Percentiles rank a stretch among this genome's conserved stretches.
Conservation (phyloP, 805 yeast species). For the Monosporozyma siamensis region DNA sequence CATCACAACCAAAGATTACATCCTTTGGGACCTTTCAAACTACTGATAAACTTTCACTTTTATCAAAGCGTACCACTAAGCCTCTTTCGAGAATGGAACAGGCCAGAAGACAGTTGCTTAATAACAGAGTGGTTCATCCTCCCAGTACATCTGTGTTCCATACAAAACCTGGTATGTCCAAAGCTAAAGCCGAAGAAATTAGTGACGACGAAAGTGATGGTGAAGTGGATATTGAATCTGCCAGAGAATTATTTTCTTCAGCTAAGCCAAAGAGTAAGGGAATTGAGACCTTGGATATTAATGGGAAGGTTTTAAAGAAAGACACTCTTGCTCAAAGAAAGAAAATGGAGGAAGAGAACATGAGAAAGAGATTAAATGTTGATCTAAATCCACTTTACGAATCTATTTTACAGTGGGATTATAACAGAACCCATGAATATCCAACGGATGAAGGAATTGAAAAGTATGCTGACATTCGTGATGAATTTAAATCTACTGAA, state of each 20-base stretch:
- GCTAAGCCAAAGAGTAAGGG: slow-evolving; percentile 25
- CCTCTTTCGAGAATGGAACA: slow-evolving; percentile 33
- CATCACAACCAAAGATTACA: slow-evolving; percentile 31
- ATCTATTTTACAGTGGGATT: slow-evolving; percentile 70
- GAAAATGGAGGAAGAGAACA: slow-evolving; percentile 58
- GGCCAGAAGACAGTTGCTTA: slow-evolving; percentile 29
- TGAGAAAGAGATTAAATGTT: slow-evolving; percentile 72
- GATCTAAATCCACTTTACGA: slow-evolving; percentile 67
- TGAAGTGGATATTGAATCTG: slow-evolving; percentile 32
- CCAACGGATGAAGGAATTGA: slow-evolving; percentile 45
- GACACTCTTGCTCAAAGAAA: slow-evolving; percentile 34
- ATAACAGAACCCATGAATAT: slow-evolving; percentile 41
- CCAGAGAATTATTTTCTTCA: slow-evolving; percentile 29
- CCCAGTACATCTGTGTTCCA: slow-evolving; percentile 44
- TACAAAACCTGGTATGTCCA: slow-evolving; percentile 26
- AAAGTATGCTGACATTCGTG: slow-evolving; percentile 41
- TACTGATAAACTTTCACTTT: slow-evolving; percentile 9
- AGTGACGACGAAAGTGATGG: slow-evolving; percentile 35
- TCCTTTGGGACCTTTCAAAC: slow-evolving; percentile 33
- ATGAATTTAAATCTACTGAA: slow-evolving; percentile 44
- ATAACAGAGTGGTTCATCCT: slow-evolving; percentile 34
- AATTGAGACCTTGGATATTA: slow-evolving; percentile 33
- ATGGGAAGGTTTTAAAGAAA: slow-evolving; percentile 32
- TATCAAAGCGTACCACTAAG: slow-evolving; percentile 16
- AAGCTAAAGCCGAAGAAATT: slow-evolving; percentile 17